Base-by-base conservation (phyloP, 2,329 filamentous ascomycete species). In the Atkinsonella texensis region DNA sequence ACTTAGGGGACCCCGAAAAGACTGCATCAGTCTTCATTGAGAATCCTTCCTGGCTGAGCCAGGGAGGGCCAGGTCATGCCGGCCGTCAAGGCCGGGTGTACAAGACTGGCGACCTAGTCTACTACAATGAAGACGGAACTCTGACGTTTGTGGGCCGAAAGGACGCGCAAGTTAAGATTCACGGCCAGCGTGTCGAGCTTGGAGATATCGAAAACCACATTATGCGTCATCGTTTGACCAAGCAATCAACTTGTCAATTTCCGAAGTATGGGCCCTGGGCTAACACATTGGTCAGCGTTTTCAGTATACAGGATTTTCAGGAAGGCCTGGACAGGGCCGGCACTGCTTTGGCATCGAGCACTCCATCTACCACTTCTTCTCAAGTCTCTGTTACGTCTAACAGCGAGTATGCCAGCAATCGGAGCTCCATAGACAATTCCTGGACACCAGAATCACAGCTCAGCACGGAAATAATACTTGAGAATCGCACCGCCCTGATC, bases 161-260 rank as follows among this genome's bases (percentile, higher is more conserved):
- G 55, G 76, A 80, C 57, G 68, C 68, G 0, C 76, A 80, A 59
- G 67, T 79, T 33, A 80, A 80, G 58, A 61, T 80, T 11, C 68
- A 70, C 28, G 80, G 80, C 45, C 78, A 71, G 52, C 60, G 75
- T 50, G 65, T 76, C 6, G 54, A 55, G 33, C 40, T 55, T 33
- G 52, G 54, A 7, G 54, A 55, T 18, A 48, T 55, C 35, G 54
- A 55, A 49, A 53, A 53, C 48, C 52, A 55, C 38, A 50, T 54
- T 46, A 33, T 35, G 43, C 49, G 50, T 15, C 38, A 51, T 28
- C 43, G 15, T 33, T 40, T 33, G 3, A 46, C 43, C 15, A 32
- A 38, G 15, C 49, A 51, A 46, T 46, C 49, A n/a, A 49, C 49
- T 4, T 45, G 49, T 31, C 33, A 45, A 10, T 49, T 45, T 4